Percentiles rank a stretch among this genome's conserved stretches.
Evolutionary conservation across 1,284 basidiomycete species (phyloP).

Genomic region (Puccinia horiana): DNA sequence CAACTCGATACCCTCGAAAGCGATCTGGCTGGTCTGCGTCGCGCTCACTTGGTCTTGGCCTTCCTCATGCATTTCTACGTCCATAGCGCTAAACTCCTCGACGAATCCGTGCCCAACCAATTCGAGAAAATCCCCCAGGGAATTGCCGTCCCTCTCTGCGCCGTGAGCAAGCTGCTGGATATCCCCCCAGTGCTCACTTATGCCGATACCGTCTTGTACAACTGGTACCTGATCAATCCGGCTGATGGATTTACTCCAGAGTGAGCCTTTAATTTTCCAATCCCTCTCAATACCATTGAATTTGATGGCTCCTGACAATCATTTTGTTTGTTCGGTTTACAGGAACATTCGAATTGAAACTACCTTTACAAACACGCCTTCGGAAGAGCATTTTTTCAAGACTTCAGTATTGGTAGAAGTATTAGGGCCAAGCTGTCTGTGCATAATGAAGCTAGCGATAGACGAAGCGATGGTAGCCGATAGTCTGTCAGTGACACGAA

Average conservation of each 20-base stretch:
- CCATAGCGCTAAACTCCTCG: conserved; percentile 60
- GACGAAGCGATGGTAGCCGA: conserved; percentile 91
- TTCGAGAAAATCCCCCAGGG: conserved; percentile 53
- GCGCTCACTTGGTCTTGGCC: conserved; percentile 80
- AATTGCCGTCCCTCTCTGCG: conserved; percentile 75
- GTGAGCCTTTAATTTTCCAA: conserved; percentile 31
- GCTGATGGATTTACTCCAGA: conserved; percentile 54
- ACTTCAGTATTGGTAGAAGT: conserved; percentile 87
- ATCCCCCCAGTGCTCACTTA: conserved; percentile 90
- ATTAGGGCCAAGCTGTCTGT: conserved; percentile 78
- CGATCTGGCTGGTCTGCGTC: conserved; percentile 60
- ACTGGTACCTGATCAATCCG: conserved; percentile 66
- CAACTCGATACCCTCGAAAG: background rate
- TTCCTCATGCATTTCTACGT: conserved; percentile 87
- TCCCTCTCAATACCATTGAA: background rate
- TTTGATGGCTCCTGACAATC: conserved; percentile 33
- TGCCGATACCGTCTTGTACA: conserved; percentile 89
- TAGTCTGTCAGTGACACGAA: conserved; percentile 70
- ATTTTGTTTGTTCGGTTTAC: conserved; percentile 24
- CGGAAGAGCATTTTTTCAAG: conserved; percentile 87
- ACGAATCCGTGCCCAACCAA: background rate
- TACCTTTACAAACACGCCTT: conserved; percentile 76
- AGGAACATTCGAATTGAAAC: conserved; percentile 69
- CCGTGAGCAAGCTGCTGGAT: conserved; percentile 72
- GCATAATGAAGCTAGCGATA: conserved; percentile 81